phyloP scores from a whole-genome alignment of 805 yeast genomes.

The Komagataella pastoris region DNA sequence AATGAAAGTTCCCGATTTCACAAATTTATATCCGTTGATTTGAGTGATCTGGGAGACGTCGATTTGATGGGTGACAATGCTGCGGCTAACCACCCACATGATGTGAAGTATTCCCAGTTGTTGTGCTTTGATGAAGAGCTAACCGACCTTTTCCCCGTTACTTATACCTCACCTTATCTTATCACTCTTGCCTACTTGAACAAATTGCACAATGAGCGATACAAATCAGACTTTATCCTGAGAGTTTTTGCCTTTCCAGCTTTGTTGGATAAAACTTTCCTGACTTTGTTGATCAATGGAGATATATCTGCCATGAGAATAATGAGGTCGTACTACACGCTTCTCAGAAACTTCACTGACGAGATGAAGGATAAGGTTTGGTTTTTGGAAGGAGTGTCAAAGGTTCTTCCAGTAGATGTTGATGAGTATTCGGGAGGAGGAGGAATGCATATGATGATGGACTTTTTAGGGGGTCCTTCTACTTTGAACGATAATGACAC shows the following conservation, averaged over 20 bases:
- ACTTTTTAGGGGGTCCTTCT: conserved; percentile 60
- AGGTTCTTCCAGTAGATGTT: conserved; percentile 82
- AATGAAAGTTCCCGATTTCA: conserved; percentile 54
- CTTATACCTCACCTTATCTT: conserved; percentile 70
- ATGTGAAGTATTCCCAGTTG: conserved; percentile 34
- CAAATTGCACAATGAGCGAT: conserved; percentile 68
- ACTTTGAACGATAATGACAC: conserved; percentile 17
- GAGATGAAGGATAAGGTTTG: conserved; percentile 86
- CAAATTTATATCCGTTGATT: conserved; percentile 69
- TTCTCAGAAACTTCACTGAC: conserved; percentile 68
- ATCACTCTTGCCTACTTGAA: conserved; percentile 81
- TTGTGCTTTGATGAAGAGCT: conserved; percentile 81
- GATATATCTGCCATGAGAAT: conserved; percentile 84
- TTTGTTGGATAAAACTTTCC: conserved; percentile 65
- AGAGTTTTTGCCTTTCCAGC: conserved; percentile 92
- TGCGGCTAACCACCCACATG: conserved; percentile 5
- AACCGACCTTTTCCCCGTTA: conserved; percentile 77
- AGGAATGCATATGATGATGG: conserved; percentile 87
- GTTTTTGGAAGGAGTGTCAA: conserved; percentile 87
- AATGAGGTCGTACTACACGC: conserved; percentile 76
- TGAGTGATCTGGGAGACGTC: conserved; percentile 79
- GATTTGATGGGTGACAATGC: conserved; percentile 11
- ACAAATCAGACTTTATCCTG: conserved; percentile 74
- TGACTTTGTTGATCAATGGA: conserved; percentile 69
- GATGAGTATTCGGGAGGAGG: conserved; percentile 87